phyloP scores from a whole-genome alignment of 2,329 filamentous ascomycete genomes.

The Scortechinia acanthostroma region DNA sequence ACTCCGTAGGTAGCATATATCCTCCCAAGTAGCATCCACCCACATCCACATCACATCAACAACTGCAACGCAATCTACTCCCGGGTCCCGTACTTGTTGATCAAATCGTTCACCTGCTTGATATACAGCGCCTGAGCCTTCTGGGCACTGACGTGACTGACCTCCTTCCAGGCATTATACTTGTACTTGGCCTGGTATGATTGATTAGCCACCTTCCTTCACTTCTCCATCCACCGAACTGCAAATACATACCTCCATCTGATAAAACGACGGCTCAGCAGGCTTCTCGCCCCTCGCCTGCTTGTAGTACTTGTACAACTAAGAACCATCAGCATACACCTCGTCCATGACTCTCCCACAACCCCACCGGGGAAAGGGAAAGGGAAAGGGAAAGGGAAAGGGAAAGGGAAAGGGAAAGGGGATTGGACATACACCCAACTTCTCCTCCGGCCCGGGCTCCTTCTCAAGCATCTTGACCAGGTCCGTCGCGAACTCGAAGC shows the following conservation, averaged over 20 bases:
- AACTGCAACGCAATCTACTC: not conserved
- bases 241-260: not conserved
- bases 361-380: not conserved
- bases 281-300: not conserved
- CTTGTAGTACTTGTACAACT: not conserved
- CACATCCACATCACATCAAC: not conserved
- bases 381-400: constrained; percentile 1
- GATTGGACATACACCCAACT: not conserved
- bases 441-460: not conserved
- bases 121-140: not conserved
- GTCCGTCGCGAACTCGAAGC: not conserved
- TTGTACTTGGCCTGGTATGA: not conserved
- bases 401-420: constrained; percentile 1
- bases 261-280: not conserved
- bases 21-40: not conserved
- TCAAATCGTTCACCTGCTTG: not conserved
- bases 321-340: not conserved
- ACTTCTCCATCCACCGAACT: not conserved
- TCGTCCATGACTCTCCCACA: not conserved
- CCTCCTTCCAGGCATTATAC: not conserved
- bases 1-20: not conserved
- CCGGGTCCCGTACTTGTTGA: constrained; percentile 1
- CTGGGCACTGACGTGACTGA: not conserved
- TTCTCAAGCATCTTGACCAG: not conserved
- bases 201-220: not conserved